Base-by-base conservation (phyloP, 208 protist genomes). In the Trypanosoma scelopori region DNA sequence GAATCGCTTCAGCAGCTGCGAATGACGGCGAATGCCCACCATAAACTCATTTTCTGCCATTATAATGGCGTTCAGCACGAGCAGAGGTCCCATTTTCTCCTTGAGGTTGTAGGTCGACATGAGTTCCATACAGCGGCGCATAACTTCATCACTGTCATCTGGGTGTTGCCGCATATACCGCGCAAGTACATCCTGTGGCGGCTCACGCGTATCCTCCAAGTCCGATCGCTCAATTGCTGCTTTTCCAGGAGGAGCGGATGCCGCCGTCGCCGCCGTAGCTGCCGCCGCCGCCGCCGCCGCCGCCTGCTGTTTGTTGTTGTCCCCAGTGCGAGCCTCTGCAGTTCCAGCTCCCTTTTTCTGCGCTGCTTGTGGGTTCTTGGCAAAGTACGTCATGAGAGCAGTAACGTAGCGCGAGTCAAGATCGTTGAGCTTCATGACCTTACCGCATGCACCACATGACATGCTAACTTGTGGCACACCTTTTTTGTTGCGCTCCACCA, bases 391-490 rank as follows among this genome's bases (percentile, higher is more conserved):
- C 3, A 64, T 32, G 73, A 94, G 79, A 56, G 80, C 70, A 3
- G 71, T 82, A 52, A 81, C 61, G 49, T 84, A 81, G 56, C 80
- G 81, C 32, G 91, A 52, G 15, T 78, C 74, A 18, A 67, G 53
- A 37, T 80, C 69, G 6, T 81, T 59, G 3, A 74, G 22, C 43
- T 71, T 69, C 60, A 74, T 67, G 16, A 68, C 55, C 69, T 82
- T 81, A 70, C 88, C 86, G 59, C 91, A 94, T 9, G 87, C 87
- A 39, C 81, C 83, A 61, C 87, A 93, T 41, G 79, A 70, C 74
- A 92, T 76, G 49, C 62, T 76, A 68, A 92, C 67, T 22, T 63
- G 46, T 45, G 69, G 30, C 1, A 55, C 25, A 32, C 55, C 63
- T 65, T 92, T 93, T 70, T 85, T 81, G 20, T 65, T 71, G 41